Evolutionary conservation across 371 early-diverging fungal species (phyloP), one percentile per base, ranked within the genome.

Genomic region (Neoconidiobolus thromboides): DNA sequence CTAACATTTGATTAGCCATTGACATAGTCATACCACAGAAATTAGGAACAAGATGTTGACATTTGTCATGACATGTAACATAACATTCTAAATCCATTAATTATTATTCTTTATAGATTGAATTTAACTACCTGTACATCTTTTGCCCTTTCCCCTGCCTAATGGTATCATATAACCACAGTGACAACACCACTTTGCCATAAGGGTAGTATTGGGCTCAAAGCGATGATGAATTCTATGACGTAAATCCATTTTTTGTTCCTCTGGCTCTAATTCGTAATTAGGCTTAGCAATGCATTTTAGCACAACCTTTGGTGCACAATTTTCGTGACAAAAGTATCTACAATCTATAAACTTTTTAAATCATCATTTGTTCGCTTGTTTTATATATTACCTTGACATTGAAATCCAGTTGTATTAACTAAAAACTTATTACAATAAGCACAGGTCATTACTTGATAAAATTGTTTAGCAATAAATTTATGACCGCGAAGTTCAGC

Each of bases 161-260:
- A 95, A 69, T 2, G 93, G 80, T 15, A 98, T 78, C 78, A 92
- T 85, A 50, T 82, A 81, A 42, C 98, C 98, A 76, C 99, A 98
- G 71, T 98, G 98, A 65, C 85, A 83, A 72, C 99, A 98, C 92
- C 95, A 98, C 65, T 82, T 79, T 26, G 90, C 84, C 15, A 80
- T 81, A 60, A 87, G 73, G 56, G 79, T 84, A 47, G 84, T 82
- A 12, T 81, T 69, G 26, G 73, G 75, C 62, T 87, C 84, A 66
- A 90, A 93, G 26, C 89, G 81, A 75, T 98, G 98, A 39, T 91
- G 92, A 64, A 96, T 94, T 47, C 85, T 82, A 71, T 96, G 15
- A 14, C 40, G 41, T 5, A 43, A 38, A 1, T 51, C 4, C 54
- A 61, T 51, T 51, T 60, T 60, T 64, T 65, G 15, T 63, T 66